Evolutionary conservation across 2,329 filamentous ascomycete species (phyloP), one percentile per base, ranked within the genome.

Genomic region (Calonectria henricotiae): DNA sequence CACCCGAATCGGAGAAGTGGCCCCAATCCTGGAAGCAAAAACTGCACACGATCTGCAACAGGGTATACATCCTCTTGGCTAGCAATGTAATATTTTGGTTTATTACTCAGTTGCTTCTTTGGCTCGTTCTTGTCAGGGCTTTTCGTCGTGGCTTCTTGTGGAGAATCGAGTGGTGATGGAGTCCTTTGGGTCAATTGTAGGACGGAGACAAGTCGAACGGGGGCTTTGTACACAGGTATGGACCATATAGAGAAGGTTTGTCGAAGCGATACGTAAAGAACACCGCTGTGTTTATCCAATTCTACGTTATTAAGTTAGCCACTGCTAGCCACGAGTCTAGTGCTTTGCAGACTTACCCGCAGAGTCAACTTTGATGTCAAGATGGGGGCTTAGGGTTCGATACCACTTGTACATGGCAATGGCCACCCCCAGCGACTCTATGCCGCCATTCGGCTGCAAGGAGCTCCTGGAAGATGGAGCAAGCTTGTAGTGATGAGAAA

Each of bases 31-130:
- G 92, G 90, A 17, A 88, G 77, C 20, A 95, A 75, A 78, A 97
- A 96, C 75, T 92, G 91, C 71, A 96, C 84, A 72, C 91, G 92
- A 74, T 97, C 92, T 60, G 90, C 91, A 0, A 90, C 86, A 77
- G 96, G 93, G 78, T 97, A 97, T 8, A 95, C 83, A 79, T 98
- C 94, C 74, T 97, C 91, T 79, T 98, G 95, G 20, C 86, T 88
- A 7, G 86, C 81, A 72, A 97, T 95, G 79, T 91, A 93, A 83
- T 95, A 96, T 37, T 74, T 79, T 23, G 72, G 67, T n/a, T 67
- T 77, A 39, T 76, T 76, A 2, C 71, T 69, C 20, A 73, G 70
- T 5, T 72, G 71, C 4, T 17, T 77, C 43, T 5, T 71, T 46
- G 15, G 67, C n/a, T 17, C 74, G 62, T 58, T 74, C 30, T 51